phyloP scores from a whole-genome alignment of 73 alveolate species.

The Paramecium tetraurelia region DNA sequence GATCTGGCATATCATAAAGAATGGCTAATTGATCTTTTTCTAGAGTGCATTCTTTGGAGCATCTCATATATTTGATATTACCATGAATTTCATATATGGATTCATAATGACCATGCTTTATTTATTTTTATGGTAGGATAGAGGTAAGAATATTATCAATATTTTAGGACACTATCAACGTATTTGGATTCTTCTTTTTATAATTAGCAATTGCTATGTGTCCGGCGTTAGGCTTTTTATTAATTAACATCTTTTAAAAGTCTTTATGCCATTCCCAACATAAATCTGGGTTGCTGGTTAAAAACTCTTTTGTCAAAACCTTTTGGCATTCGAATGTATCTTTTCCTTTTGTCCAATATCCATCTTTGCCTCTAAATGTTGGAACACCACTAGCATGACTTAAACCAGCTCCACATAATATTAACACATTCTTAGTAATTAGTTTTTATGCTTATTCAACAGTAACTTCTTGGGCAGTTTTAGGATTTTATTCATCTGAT shows the following conservation, averaged over 20 bases:
- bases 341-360: conserved; percentile 69
- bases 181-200: background rate
- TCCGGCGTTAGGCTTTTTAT: conserved; percentile 67
- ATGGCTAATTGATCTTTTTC: background rate
- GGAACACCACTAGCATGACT: conserved; percentile 80
- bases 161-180: conserved; percentile 68
- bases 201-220: conserved; percentile 66
- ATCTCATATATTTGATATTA: conserved; percentile 71
- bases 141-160: conserved; percentile 66
- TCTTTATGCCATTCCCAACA: conserved; percentile 79
- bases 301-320: conserved; percentile 63
- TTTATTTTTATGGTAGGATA: background rate
- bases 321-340: conserved; percentile 45
- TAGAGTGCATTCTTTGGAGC: conserved; percentile 64
- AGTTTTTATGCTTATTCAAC: background rate
- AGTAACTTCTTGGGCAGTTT: background rate
- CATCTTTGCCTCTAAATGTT: conserved; percentile 76
- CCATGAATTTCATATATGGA: conserved; percentile 77
- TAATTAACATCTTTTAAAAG: conserved; percentile 54
- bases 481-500: background rate
- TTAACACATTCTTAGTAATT: background rate
- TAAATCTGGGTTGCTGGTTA: conserved; percentile 48
- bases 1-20: conserved; percentile 65
- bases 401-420: conserved; percentile 74
- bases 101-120: conserved; percentile 57